Base-by-base conservation (phyloP, 768 basidiomycete species). In the Gloeostereum incarnatum region DNA sequence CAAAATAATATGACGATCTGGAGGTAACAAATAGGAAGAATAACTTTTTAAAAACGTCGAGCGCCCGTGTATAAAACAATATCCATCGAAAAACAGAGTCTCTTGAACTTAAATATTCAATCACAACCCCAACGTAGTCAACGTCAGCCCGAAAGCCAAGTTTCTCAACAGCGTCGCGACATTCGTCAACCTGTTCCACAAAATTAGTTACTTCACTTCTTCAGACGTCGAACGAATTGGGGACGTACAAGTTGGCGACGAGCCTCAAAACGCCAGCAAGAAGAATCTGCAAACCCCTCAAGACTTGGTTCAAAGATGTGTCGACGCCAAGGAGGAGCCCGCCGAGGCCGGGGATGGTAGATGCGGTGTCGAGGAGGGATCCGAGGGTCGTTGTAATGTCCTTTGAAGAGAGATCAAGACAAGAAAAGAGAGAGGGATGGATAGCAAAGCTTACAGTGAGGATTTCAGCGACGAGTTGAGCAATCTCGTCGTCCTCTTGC, bases 261-360 rank as follows among this genome's bases (percentile, higher is more conserved):
- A 58, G 49, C 31, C 41, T 49, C 35, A 58, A 49, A 14, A 54
- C 51, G 27, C 52, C 57, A 16, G 49, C 52, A 19, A 58, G 47
- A 38, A 57, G 49, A 16, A 27, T 46, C 35, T 57, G 54, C 14
- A 57, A 48, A 18, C 54, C 52, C 22, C 33, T 13, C 10, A 58
- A 29, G 17, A 55, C 45, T 31, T 54, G 45, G 45, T 49, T 42
- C 29, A 58, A 43, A 6, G 54, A 33, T 5, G 45, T 30, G 46
- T 58, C 55, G 40, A 58, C 36, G 26, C 49, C 49, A 21, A 30
- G 29, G 31, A 58, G 44, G 14, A 52, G 44, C 2, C 19, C 30
- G 16, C 50, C 49, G 39, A 56, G 49, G 3, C 21, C 45, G 27
- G 53, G 53, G 43, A 58, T 47, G 22, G 47, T 34, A n/a, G 46